These are phyloP conservation scores for Cordyceps javanica DNA, from an alignment of 2,329 filamentous ascomycete genomes.

Conservation along the genomic window DNA sequence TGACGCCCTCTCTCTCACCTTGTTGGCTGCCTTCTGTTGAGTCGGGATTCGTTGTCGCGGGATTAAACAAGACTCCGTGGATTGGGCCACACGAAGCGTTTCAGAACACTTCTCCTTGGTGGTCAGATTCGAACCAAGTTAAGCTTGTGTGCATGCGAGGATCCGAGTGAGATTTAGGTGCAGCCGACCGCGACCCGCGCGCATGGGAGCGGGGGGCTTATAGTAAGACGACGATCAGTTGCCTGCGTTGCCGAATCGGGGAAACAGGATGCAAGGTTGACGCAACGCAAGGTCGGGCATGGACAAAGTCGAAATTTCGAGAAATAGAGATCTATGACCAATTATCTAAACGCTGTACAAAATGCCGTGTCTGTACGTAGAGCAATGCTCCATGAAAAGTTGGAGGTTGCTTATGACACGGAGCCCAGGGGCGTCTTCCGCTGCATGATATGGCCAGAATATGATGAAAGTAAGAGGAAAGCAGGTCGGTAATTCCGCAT, in stretches of 20 bases:
- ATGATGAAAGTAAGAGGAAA: not conserved
- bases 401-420: too few species aligned
- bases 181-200: not conserved
- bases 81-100: not conserved
- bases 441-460: not conserved
- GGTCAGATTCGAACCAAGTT: not conserved
- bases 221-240: constrained; percentile 11
- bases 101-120: not conserved
- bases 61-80: not conserved
- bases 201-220: too few species aligned
- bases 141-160: constrained; percentile 3
- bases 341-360: too few species aligned
- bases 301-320: not conserved
- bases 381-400: too few species aligned
- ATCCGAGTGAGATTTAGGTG: constrained; percentile 7
- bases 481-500: not conserved
- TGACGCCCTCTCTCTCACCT: too few species aligned
- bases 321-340: not conserved
- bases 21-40: not conserved
- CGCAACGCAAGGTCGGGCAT: too few species aligned
- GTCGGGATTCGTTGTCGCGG: not conserved
- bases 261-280: constrained; percentile 7
- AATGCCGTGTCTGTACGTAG: too few species aligned
- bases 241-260: not conserved
- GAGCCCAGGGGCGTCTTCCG: too few species aligned